Base-by-base conservation (phyloP, 306 rosid species). In the Castanea sativa region DNA sequence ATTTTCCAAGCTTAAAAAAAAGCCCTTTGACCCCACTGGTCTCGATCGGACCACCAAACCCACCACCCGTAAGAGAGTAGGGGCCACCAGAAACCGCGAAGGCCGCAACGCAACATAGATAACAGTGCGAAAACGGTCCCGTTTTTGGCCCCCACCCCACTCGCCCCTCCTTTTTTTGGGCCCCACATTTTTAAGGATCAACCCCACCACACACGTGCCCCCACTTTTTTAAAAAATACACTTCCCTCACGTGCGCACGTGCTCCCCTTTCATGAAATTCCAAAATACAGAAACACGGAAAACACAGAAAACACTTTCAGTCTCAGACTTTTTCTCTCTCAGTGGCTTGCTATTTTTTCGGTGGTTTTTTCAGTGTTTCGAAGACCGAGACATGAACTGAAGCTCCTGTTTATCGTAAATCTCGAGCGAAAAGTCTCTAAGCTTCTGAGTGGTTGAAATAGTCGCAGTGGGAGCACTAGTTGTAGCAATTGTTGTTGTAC, bases 331-430 rank as follows among this genome's bases (percentile, higher is more conserved):
- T 1, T 25, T 25, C 27, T 38, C 45, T 8, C 45, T 7, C 11
- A 2, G 45, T 41, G 45, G 45, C 11, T 38, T 7, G 0, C 0
- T 33, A 5, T 6, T 41, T 41, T 41, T 41, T 41, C 12, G 45
- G 11, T 41, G 45, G 5, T 19, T n/a, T 33, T 14, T 19, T 92
- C 88, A 92, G 55, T 75, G 79, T 58, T 89, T 85, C 0, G 94
- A 88, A 27, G 87, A 60, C 5, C 83, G 80, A 29, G 93, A 80
- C 91, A 91, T 90, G 82, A 93, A 84, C 73, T 88, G 98, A 27
- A 91, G 87, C 92, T 93, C 97, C 73, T 86, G 82, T 35, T 84
- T 87, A 25, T 93, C 94, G 82, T 82, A 86, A 73, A 91, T 87
- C 83, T 91, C 90, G 78, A 93, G 27, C 2, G 97, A 91, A 76